A percentile compares a stretch with the other conserved stretches of the same genome.
These are phyloP conservation scores for Noccaea caerulescens DNA, from an alignment of 345 rosid genomes.

Conservation along the genomic window DNA sequence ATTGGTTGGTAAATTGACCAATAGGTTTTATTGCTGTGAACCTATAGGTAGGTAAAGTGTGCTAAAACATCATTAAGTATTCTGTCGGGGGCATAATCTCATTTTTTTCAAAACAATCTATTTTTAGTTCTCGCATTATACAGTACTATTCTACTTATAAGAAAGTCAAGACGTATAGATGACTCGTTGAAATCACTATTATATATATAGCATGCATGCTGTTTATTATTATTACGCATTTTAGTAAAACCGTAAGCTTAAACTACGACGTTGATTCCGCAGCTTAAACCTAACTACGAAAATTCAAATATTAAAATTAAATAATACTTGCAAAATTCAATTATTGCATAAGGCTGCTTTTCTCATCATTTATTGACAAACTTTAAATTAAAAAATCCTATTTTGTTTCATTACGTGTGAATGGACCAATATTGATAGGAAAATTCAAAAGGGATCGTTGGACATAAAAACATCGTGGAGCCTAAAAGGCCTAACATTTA, in stretches of 20 bases:
- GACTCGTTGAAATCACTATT: slow-evolving; percentile 28
- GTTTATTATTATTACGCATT: slow-evolving; percentile 17
- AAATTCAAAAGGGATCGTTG: slow-evolving; percentile 22
- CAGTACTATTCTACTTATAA: slow-evolving; percentile 8
- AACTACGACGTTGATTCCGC: slow-evolving; percentile 40
- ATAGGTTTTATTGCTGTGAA: slow-evolving; percentile 5
- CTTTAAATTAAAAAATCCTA: not conserved
- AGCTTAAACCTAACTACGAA: slow-evolving; percentile 23
- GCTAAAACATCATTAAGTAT: slow-evolving; percentile 44
- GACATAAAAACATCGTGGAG: slow-evolving; percentile 45
- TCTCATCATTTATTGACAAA: slow-evolving; percentile 13
- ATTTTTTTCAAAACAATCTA: not conserved
- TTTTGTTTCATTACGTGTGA: slow-evolving; percentile 20
- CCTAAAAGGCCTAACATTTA: slow-evolving; percentile 41
- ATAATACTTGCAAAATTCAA: not conserved
- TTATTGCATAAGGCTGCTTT: slow-evolving; percentile 19
- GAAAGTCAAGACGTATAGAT: slow-evolving; percentile 33
- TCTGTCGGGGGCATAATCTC: slow-evolving; percentile 35
- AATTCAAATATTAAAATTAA: not conserved
- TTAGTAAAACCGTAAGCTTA: slow-evolving; percentile 20
- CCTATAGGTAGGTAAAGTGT: slow-evolving; percentile 40
- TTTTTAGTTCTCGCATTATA: not conserved
- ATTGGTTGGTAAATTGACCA: slow-evolving; percentile 37
- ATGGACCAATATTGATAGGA: slow-evolving; percentile 26
- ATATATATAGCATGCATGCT: slow-evolving; percentile 16